phyloP scores from a whole-genome alignment of 345 rosid genomes.

The Eucalyptus virginea region DNA sequence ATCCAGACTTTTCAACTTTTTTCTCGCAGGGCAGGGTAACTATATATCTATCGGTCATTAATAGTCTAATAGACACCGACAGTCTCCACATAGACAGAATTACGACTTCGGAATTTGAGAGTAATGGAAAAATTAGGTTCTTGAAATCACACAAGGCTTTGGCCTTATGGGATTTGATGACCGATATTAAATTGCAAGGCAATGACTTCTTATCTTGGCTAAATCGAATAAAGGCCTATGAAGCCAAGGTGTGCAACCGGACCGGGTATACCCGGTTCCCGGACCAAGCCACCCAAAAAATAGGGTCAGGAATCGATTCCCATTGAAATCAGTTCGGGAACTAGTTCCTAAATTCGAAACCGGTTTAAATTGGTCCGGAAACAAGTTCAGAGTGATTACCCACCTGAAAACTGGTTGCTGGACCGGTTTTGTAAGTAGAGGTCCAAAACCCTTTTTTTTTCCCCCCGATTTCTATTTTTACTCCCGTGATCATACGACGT shows the following conservation, averaged over 20 bases:
- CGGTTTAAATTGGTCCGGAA: too few relatives aligned
- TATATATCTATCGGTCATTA: not conserved
- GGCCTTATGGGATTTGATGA: not conserved
- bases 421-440: too few relatives aligned
- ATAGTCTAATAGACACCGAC: not conserved
- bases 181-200: not conserved
- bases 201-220: not conserved
- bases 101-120: not conserved
- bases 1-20: not conserved
- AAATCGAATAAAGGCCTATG: not conserved
- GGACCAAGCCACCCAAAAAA: too few relatives aligned
- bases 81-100: not conserved
- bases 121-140: not conserved
- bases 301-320: too few relatives aligned
- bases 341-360: fast-evolving
- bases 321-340: fast-evolving
- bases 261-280: fast-evolving
- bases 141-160: not conserved
- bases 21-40: not conserved
- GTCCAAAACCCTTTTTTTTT: fast-evolving
- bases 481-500: fast-evolving
- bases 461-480: too few relatives aligned
- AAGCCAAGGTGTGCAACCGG: too few relatives aligned
- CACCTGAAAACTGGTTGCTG: too few relatives aligned
- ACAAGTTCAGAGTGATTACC: too few relatives aligned